These are phyloP conservation scores for Murraya koenigii DNA, from an alignment of 345 rosid genomes.

Conservation along the genomic window DNA sequence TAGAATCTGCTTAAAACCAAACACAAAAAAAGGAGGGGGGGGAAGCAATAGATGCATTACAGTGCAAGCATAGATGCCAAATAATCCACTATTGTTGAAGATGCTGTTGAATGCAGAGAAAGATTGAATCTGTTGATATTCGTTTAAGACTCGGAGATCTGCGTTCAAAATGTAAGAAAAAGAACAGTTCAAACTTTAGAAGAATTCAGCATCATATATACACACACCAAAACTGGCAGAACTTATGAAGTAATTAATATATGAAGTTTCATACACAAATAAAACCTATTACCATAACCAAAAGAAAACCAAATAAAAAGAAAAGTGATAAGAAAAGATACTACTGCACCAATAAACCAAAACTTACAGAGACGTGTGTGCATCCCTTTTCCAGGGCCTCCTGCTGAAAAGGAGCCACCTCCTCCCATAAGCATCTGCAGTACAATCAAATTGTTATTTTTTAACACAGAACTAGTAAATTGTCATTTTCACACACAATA, in stretches of 20 bases:
- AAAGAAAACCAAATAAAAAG: background rate
- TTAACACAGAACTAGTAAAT: background rate
- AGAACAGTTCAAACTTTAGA: slow-evolving; percentile 1
- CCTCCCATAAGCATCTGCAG: slow-evolving; percentile 93
- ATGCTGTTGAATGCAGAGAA: slow-evolving; percentile 78
- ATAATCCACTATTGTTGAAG: slow-evolving; percentile 61
- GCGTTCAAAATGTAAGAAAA: slow-evolving; percentile 22
- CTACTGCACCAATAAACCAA: background rate
- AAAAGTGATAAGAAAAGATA: background rate
- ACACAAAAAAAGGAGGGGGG: background rate
- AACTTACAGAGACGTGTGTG: slow-evolving; percentile 89
- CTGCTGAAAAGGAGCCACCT: slow-evolving; percentile 96
- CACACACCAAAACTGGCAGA: background rate
- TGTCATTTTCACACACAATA: background rate
- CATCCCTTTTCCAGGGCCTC: slow-evolving; percentile 99
- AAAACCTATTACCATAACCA: background rate
- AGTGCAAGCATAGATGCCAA: slow-evolving; percentile 75
- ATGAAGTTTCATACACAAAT: background rate
- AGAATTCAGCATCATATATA: background rate
- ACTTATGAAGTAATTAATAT: background rate
- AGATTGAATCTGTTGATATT: slow-evolving; percentile 55
- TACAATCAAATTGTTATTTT: background rate
- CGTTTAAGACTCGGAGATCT: slow-evolving; percentile 61
- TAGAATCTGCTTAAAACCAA: background rate
- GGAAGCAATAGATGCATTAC: slow-evolving; percentile 32